Percentiles rank a stretch among this genome's conserved stretches.
These are phyloP conservation scores for Cladosporium halotolerans DNA, from an alignment of 2,329 filamentous ascomycete genomes.

Conservation along the genomic window DNA sequence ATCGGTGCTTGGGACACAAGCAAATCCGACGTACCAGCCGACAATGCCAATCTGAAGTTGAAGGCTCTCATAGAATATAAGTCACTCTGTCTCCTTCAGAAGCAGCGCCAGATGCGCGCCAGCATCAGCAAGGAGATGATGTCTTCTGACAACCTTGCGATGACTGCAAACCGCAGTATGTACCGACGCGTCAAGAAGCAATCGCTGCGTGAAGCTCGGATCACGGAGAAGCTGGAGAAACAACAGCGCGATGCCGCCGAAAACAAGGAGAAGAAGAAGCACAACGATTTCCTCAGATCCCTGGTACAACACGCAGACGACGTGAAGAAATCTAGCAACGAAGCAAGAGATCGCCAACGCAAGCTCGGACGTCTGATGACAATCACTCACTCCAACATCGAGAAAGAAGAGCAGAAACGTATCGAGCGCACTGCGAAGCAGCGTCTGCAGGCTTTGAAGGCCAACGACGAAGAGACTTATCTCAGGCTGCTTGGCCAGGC, in stretches of 20 bases:
- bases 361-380: conserved; percentile 89
- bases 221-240: conserved; percentile 98
- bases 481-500: conserved; percentile 95
- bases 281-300: conserved; percentile 81
- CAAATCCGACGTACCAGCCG: conserved; percentile 59
- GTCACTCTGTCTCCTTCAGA: conserved; percentile 77
- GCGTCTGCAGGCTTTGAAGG: conserved; percentile 96
- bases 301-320: conserved; percentile 78
- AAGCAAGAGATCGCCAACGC: conserved; percentile 67
- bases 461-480: conserved; percentile 98
- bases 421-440: conserved; percentile 97
- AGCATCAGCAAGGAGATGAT: conserved; percentile 88
- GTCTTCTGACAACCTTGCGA: conserved; percentile 89
- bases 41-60: conserved; percentile 77
- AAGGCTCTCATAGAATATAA: conserved; percentile 95
- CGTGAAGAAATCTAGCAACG: conserved; percentile 60
- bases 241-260: conserved; percentile 95
- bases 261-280: conserved; percentile 95
- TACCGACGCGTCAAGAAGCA: conserved; percentile 98
- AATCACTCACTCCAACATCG: conserved; percentile 86
- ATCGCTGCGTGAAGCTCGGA: conserved; percentile 85
- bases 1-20: conserved; percentile 78
- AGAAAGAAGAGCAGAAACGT: conserved; percentile 98
- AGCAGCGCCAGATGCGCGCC: conserved; percentile 79
- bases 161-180: conserved; percentile 87